Evolutionary conservation across 2,329 filamentous ascomycete species (phyloP).

Genomic region (Fusarium concolor): DNA sequence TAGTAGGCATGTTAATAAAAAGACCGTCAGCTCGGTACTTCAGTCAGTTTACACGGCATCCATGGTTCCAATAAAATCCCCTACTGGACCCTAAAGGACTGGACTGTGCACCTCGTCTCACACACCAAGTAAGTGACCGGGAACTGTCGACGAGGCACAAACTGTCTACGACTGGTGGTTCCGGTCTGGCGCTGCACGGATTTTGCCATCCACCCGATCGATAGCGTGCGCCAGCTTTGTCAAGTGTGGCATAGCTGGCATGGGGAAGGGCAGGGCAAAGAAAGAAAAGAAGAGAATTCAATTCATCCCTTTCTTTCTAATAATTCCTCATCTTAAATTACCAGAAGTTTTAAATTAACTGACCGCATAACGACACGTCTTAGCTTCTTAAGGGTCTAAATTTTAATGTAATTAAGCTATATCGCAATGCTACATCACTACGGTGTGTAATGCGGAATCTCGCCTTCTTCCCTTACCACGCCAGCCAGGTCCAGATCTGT

Average conservation of each 20-base stretch:
- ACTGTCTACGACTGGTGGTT: constrained; percentile 26
- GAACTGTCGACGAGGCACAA: constrained; percentile 23
- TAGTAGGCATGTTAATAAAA: constrained; percentile 13
- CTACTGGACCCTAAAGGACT: no score
- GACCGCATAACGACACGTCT: not conserved
- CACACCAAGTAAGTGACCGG: constrained; percentile 28
- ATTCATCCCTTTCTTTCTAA: not conserved
- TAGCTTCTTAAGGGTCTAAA: not conserved
- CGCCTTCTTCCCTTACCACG: no score
- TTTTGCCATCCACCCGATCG: constrained; percentile 13
- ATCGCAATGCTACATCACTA: not conserved
- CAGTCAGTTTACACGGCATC: not conserved
- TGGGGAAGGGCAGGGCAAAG: no score
- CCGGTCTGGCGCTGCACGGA: constrained; percentile 30
- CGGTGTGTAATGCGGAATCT: not conserved
- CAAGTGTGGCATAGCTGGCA: constrained; percentile 32
- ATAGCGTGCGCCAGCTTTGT: constrained; percentile 22
- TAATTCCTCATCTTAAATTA: not conserved
- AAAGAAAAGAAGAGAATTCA: no score
- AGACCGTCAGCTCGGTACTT: constrained; percentile 15
- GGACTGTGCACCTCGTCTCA: constrained; percentile 23
- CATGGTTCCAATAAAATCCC: constrained; percentile 22
- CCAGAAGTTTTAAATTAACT: not conserved
- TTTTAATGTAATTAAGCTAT: not conserved
- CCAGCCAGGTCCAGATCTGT: constrained; percentile 29